Conservation (phyloP, 441 rosid genomes). For the Daphne laureola region DNA sequence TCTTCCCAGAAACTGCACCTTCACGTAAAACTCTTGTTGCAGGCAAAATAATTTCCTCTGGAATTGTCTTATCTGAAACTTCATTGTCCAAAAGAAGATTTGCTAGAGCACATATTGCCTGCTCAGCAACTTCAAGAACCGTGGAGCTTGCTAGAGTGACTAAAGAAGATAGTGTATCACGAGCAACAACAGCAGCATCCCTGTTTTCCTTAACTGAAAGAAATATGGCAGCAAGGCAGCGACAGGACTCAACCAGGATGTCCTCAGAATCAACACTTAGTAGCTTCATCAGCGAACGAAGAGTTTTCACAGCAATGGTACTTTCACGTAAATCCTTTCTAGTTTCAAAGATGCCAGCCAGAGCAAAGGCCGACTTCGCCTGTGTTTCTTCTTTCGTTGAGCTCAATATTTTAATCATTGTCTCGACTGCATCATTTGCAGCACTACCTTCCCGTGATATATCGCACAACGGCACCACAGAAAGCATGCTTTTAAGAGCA, state of each 20-base stretch:
- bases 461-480: conserved; percentile 75
- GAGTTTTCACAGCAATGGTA: conserved; percentile 72
- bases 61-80: conserved; percentile 65
- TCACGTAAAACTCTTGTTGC: conserved; percentile 88
- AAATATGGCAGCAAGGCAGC: conserved; percentile 86
- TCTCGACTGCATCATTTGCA: conserved; percentile 97
- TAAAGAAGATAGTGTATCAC: conserved; percentile 70
- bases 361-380: conserved; percentile 91
- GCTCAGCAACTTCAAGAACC: conserved; percentile 88
- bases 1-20: conserved; percentile 88
- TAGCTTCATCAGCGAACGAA: conserved; percentile 67
- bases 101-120: conserved; percentile 91
- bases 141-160: conserved; percentile 69
- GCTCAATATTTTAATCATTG: conserved; percentile 81
- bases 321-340: conserved; percentile 97
- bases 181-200: conserved; percentile 87
- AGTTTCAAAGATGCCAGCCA: conserved; percentile 78
- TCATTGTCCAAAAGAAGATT: conserved; percentile 93
- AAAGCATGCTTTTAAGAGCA: conserved; percentile 93
- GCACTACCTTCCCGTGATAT: conserved; percentile 94
- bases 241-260: conserved; percentile 69
- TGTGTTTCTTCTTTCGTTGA: conserved; percentile 91
- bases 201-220: conserved; percentile 90
- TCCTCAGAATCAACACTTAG: conserved; percentile 71
- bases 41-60: conserved; percentile 84